phyloP scores from a whole-genome alignment of 1,139 yeast genomes.

The Barnettozyma hawaiiensis region DNA sequence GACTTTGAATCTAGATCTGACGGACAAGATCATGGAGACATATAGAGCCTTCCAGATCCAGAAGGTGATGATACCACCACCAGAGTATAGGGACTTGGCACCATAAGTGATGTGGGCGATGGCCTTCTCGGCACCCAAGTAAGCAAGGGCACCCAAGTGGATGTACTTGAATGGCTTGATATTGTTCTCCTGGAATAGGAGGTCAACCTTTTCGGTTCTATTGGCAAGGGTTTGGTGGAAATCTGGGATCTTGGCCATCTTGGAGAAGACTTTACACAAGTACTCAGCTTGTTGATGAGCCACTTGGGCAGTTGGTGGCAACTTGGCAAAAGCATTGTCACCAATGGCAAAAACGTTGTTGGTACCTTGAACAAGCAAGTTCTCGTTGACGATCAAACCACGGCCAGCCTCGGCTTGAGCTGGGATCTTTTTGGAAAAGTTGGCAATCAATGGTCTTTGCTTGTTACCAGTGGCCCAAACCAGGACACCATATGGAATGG shows the following conservation, averaged over 20 bases:
- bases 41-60: slow-evolving; percentile 93
- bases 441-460: slow-evolving; percentile 70
- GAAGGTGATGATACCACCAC: slow-evolving; percentile 88
- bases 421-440: slow-evolving; percentile 67
- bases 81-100: slow-evolving; percentile 76
- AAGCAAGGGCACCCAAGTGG: slow-evolving; percentile 74
- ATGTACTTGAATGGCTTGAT: slow-evolving; percentile 59
- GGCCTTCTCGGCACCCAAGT: slow-evolving; percentile 87
- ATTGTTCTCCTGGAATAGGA: slow-evolving; percentile 40
- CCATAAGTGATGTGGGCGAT: slow-evolving; percentile 93
- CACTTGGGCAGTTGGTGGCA: slow-evolving; percentile 96
- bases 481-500: slow-evolving; percentile 85
- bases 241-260: slow-evolving; percentile 63
- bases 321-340: slow-evolving; percentile 83
- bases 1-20: slow-evolving; percentile 82
- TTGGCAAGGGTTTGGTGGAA: slow-evolving; percentile 44
- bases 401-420: slow-evolving; percentile 85
- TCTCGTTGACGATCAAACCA: slow-evolving; percentile 79
- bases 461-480: slow-evolving; percentile 99
- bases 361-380: slow-evolving; percentile 80
- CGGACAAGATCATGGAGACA: slow-evolving; percentile 85
- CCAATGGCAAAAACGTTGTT: slow-evolving; percentile 83
- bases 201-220: slow-evolving; percentile 32
- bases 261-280: slow-evolving; percentile 70
- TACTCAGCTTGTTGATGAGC: slow-evolving; percentile 93